Conservation (phyloP, 768 basidiomycete genomes). For the Tylopilus vinaceipallidus region DNA sequence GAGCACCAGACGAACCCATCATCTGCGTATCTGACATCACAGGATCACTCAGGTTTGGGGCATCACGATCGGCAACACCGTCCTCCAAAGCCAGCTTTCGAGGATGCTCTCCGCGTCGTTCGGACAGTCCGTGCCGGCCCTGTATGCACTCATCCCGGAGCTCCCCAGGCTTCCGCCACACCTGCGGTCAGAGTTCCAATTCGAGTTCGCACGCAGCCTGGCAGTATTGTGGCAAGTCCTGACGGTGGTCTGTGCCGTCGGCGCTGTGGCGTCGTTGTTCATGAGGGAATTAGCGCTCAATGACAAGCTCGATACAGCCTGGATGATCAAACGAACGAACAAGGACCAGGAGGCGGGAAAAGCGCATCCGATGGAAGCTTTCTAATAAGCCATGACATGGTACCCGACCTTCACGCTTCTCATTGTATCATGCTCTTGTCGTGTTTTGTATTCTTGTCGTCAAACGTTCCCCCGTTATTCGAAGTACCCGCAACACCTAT, state of each 20-base stretch:
- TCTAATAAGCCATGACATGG: no score
- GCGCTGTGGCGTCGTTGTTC: slow-evolving; percentile 13
- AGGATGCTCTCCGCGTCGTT: slow-evolving; percentile 41
- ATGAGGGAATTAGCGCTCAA: slow-evolving; percentile 16
- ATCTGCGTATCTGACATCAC: neutral
- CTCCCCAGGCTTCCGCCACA: slow-evolving; percentile 36
- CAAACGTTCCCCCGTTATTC: no score
- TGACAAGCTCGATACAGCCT: slow-evolving; percentile 5
- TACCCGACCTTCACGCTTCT: no score
- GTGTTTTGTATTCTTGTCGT: no score
- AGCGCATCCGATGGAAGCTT: neutral
- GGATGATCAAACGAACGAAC: slow-evolving; percentile 1
- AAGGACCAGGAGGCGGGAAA: neutral
- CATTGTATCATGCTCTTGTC: no score
- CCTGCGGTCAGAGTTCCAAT: slow-evolving; percentile 34
- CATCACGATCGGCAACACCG: slow-evolving; percentile 45
- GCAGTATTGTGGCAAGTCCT: slow-evolving; percentile 42
- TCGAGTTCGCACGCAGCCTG: slow-evolving; percentile 42
- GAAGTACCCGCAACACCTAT: no score
- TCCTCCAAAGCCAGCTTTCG: slow-evolving; percentile 51
- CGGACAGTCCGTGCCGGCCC: slow-evolving; percentile 26
- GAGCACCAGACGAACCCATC: neutral
- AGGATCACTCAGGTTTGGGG: slow-evolving; percentile 58
- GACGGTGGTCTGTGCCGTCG: slow-evolving; percentile 34
- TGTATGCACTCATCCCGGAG: slow-evolving; percentile 46